These are phyloP conservation scores for Oehlia diaphana DNA, from an alignment of 192 early-diverging fungal species.

Conservation along the genomic window DNA sequence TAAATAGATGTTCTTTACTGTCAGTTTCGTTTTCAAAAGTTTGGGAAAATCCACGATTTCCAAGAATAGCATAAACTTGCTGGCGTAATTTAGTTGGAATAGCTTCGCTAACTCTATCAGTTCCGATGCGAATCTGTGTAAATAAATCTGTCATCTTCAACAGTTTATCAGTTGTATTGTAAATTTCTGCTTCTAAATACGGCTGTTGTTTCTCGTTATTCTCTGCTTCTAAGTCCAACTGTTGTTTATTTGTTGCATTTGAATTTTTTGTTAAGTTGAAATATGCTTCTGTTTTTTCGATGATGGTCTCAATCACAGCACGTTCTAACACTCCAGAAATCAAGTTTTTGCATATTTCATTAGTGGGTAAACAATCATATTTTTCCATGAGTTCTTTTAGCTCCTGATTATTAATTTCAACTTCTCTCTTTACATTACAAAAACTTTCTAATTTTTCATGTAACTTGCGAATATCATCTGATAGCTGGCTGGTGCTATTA, in stretches of 20 bases:
- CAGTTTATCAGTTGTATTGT: background rate
- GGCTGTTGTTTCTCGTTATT: background rate
- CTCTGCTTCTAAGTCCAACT: too few relatives aligned
- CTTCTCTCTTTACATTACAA: background rate
- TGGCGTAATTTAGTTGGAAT: slow-evolving; percentile 5
- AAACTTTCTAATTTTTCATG: background rate
- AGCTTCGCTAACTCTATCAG: background rate
- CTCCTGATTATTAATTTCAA: background rate
- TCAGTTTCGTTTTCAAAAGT: background rate
- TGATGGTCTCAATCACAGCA: background rate
- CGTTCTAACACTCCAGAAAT: slow-evolving; percentile 2
- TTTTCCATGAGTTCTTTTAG: background rate
- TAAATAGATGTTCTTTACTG: background rate
- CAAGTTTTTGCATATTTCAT: background rate
- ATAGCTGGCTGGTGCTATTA: background rate
- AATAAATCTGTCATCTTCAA: background rate
- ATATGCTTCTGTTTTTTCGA: background rate
- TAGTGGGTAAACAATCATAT: background rate
- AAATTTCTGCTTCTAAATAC: background rate
- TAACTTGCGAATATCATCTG: background rate
- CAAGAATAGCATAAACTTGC: slow-evolving; percentile 24
- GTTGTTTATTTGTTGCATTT: too few relatives aligned
- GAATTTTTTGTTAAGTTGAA: background rate
- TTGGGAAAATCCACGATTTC: slow-evolving; percentile 14
- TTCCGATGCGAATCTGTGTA: background rate